Conservation (phyloP, 2,329 filamentous ascomycete genomes). For the Pseudopithomyces maydicus region DNA sequence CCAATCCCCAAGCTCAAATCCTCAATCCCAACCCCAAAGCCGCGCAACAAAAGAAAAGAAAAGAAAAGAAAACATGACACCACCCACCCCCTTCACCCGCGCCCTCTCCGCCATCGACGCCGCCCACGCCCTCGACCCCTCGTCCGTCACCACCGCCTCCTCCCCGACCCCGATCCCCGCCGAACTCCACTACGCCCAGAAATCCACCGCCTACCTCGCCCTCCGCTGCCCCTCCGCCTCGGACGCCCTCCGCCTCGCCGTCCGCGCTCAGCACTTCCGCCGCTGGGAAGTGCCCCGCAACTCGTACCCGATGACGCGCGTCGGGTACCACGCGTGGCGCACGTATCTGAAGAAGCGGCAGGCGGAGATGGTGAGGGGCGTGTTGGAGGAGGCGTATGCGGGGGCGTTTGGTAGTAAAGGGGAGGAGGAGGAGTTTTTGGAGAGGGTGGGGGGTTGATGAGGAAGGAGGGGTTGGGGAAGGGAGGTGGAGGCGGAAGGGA, state of each 20-base stretch:
- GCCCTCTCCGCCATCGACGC: conserved; percentile 74
- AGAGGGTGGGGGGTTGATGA: conserved; percentile 72
- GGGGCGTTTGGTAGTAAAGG: conserved; percentile 60
- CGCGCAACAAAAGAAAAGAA: too few species aligned
- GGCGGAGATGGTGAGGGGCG: conserved; percentile 62
- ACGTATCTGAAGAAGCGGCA: conserved; percentile 74
- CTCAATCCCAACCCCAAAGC: too few species aligned
- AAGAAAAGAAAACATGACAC: neutral
- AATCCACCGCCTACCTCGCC: conserved; percentile 77
- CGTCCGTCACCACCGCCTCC: conserved; percentile 51
- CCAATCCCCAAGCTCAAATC: too few species aligned
- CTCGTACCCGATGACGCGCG: conserved; percentile 73
- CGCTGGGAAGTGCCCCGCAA: conserved; percentile 82
- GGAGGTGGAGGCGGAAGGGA: too few species aligned
- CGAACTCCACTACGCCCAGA: conserved; percentile 80
- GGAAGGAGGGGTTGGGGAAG: conserved; percentile 77
- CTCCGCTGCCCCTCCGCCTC: conserved; percentile 66
- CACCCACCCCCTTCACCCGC: conserved; percentile 34
- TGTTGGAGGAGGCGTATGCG: conserved; percentile 59
- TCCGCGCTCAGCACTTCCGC: conserved; percentile 83
- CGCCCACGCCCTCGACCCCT: conserved; percentile 72
- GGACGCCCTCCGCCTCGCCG: conserved; percentile 72
- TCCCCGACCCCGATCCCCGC: conserved; percentile 70
- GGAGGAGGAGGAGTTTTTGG: too few species aligned
- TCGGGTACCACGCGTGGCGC: conserved; percentile 82